Evolutionary conservation across 2,329 filamentous ascomycete species (phyloP).

Genomic region (Neospermospora avenae): DNA sequence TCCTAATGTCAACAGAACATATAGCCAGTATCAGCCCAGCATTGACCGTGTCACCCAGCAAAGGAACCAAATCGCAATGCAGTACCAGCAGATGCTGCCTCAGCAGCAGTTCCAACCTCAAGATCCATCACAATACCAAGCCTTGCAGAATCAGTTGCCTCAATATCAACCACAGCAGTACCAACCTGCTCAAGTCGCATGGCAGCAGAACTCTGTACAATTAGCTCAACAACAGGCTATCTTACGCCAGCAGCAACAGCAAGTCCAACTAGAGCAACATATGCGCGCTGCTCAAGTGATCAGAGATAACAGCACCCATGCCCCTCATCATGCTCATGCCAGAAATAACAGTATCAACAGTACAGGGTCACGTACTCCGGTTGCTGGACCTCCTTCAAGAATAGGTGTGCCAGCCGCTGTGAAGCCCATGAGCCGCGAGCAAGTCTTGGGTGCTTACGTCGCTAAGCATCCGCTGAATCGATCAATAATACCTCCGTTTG

Average conservation of each 20-base stretch:
- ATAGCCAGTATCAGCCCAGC: neutral
- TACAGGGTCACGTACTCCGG: constrained; percentile 17
- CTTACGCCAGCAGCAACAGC: constrained; percentile 12
- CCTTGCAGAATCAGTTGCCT: neutral
- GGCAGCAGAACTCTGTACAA: constrained; percentile 1
- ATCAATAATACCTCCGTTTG: constrained; percentile 38
- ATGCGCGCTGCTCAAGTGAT: constrained; percentile 17
- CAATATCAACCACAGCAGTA: constrained; percentile 8
- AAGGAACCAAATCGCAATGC: constrained; percentile 1
- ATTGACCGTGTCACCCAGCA: constrained; percentile 7
- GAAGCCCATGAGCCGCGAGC: neutral
- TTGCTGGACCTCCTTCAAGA: neutral
- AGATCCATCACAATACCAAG: neutral
- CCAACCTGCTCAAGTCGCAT: constrained; percentile 3
- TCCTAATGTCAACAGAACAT: neutral
- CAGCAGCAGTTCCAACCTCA: neutral
- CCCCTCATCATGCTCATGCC: constrained; percentile 13
- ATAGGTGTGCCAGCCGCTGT: neutral
- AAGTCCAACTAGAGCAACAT: constrained; percentile 16
- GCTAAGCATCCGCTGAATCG: constrained; percentile 19
- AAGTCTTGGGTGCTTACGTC: constrained; percentile 7
- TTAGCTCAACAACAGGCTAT: neutral
- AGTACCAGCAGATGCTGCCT: constrained; percentile 3
- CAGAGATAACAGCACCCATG: constrained; percentile 12
- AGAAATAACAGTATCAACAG: constrained; percentile 21